These are phyloP conservation scores for Sugiyamaella chiloensis DNA, from an alignment of 805 yeast species.

Conservation along the genomic window DNA sequence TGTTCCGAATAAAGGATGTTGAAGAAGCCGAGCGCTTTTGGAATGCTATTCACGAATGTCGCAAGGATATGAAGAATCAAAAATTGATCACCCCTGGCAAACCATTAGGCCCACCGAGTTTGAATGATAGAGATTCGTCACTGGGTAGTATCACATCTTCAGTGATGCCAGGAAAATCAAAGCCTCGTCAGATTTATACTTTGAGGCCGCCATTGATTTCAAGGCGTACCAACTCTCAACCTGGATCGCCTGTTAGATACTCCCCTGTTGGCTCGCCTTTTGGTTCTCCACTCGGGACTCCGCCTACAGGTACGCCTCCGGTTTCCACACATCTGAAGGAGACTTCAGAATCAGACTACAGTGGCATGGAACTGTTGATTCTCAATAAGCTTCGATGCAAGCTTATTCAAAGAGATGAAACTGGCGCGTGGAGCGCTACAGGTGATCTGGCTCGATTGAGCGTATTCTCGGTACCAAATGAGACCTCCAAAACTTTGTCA, in stretches of 20 bases:
- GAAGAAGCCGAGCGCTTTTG: slow-evolving; percentile 21
- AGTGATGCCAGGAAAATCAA: neutral
- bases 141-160: slow-evolving; percentile 19
- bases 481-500: slow-evolving; percentile 16
- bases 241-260: neutral
- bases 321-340: neutral
- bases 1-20: slow-evolving; percentile 21
- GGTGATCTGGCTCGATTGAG: slow-evolving; percentile 22
- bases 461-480: slow-evolving; percentile 19
- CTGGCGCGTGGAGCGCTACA: slow-evolving; percentile 17
- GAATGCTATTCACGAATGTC: slow-evolving; percentile 19
- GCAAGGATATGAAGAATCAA: slow-evolving; percentile 21
- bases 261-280: neutral
- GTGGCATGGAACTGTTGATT: slow-evolving; percentile 18
- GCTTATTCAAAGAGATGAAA: slow-evolving; percentile 13
- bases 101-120: slow-evolving; percentile 15
- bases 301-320: neutral
- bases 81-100: slow-evolving; percentile 13
- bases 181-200: slow-evolving; percentile 1
- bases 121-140: slow-evolving; percentile 18
- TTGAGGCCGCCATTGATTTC: slow-evolving; percentile 12
- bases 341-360: neutral
- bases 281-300: neutral
- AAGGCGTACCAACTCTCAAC: neutral
- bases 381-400: slow-evolving; percentile 25